Evolutionary conservation across 495 filamentous ascomycete genomes (phyloP), one percentile per base, ranked within the genome.

Genomic region (Paragyromitra xinjiangensis): DNA sequence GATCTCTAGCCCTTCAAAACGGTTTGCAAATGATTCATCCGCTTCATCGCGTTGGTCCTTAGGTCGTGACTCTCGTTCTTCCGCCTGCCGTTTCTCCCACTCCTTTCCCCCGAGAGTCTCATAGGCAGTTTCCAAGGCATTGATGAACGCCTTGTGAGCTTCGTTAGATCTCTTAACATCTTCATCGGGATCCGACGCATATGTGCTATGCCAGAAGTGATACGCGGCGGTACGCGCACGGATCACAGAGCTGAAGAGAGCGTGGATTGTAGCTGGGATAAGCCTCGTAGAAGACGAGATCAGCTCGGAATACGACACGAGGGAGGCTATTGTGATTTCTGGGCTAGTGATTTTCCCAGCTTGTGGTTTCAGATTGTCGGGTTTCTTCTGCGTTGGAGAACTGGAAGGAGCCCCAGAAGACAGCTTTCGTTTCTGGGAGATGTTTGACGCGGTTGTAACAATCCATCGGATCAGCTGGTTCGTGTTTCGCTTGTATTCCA

Each of bases 401-500:
- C 3, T 16, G 0, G 2, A 34, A 58, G 55, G 55, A 16, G 48
- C 14, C 6, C 8, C 7, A 11, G 22, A 19, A 9, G 22, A 59
- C 12, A 26, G 22, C 4, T 50, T 34, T 34, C n/a, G 51, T 45
- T 45, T 61, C 12, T 24, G 55, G 16, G 37, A 42, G 40, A 61
- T n/a, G 37, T 61, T 70, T n/a, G 55, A 45, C 37, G 40, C 51
- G 1, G 67, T 48, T 9, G 67, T 70, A 34, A 85, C 77, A 42
- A 87, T 84, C 84, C 84, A 87, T 51, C 82, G 85, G 64, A 85
- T 58, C 3, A 87, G 80, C 2, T 80, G 63, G 39, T 67, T 83
- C 4, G 82, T 82, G 56, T 87, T 82, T 37, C 73, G 81, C 66
- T 84, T 86, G 79, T 85, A 86, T 16, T 66, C 37, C 24, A 84